Conservation (phyloP, 208 protist species). For the Herpetomonas samuelpessoai region DNA sequence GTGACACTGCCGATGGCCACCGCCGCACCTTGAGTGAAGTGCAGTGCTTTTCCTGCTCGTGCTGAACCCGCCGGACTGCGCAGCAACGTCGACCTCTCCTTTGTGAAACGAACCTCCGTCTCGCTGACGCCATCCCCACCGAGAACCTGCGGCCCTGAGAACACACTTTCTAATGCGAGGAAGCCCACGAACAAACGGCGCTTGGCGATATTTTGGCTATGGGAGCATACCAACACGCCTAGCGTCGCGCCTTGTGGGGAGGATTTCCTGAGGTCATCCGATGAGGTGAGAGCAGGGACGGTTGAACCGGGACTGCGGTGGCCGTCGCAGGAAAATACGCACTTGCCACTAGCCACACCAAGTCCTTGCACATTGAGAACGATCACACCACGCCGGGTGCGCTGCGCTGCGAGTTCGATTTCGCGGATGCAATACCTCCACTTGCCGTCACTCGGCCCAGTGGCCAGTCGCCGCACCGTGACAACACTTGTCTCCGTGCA, state of each 20-base stretch:
- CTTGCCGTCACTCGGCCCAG: not conserved
- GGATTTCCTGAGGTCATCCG: too few species aligned
- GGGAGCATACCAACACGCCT: slow-evolving; percentile 1
- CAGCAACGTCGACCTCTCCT: slow-evolving; percentile 11
- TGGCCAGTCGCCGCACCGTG: slow-evolving; percentile 4
- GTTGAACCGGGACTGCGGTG: not conserved
- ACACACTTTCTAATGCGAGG: not conserved
- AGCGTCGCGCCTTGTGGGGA: not conserved
- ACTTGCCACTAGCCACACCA: not conserved
- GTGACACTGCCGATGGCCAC: slow-evolving; percentile 60
- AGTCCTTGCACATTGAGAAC: not conserved
- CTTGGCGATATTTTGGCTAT: not conserved
- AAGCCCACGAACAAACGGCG: not conserved
- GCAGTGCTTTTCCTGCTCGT: slow-evolving; percentile 28
- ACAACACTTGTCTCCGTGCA: slow-evolving; percentile 1
- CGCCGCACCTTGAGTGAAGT: slow-evolving; percentile 63
- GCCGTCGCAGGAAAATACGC: slow-evolving; percentile 1
- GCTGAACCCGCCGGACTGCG: slow-evolving; percentile 17
- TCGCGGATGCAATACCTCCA: slow-evolving; percentile 9
- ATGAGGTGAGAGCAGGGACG: too few species aligned
- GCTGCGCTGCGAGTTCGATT: not conserved
- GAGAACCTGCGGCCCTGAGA: too few species aligned
- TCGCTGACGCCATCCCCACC: not conserved
- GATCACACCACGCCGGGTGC: not conserved
- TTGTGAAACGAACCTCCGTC: slow-evolving; percentile 5